Evolutionary conservation across 2,329 filamentous ascomycete species (phyloP).

Genomic region (Aspergillus nomiae): DNA sequence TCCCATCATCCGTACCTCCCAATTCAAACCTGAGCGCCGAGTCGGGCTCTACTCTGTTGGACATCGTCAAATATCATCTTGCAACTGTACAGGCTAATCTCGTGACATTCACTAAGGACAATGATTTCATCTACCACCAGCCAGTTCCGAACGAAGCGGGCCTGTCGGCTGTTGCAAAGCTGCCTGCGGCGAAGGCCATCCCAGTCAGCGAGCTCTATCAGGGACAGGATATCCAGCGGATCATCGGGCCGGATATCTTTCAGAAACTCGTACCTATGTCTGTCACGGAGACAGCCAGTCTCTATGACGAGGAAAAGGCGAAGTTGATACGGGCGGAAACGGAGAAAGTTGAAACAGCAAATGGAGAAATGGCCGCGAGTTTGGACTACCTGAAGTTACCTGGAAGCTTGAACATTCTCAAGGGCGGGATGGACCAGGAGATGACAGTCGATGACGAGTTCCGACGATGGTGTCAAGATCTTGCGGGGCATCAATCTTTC

Average conservation of each 20-base stretch:
- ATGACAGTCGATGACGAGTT: constrained; percentile 89
- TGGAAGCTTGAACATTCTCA: constrained; percentile 83
- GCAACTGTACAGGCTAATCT: constrained; percentile 80
- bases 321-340: constrained; percentile 92
- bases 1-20: constrained; percentile 76
- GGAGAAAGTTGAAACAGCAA: constrained; percentile 87
- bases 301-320: constrained; percentile 98
- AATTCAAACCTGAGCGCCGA: constrained; percentile 84
- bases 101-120: constrained; percentile 78
- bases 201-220: constrained; percentile 96
- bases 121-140: constrained; percentile 98
- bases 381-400: constrained; percentile 91
- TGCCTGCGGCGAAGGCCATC: constrained; percentile 94
- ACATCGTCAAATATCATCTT: constrained; percentile 80
- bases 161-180: constrained; percentile 78
- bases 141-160: constrained; percentile 83
- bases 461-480: constrained; percentile 87
- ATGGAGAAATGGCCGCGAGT: constrained; percentile 93
- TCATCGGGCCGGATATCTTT: constrained; percentile 96
- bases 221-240: constrained; percentile 93
- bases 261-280: constrained; percentile 94
- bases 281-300: constrained; percentile 92
- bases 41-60: constrained; percentile 70
- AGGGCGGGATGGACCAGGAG: constrained; percentile 89
- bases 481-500: constrained; percentile 82